Evolutionary conservation across 2,329 filamentous ascomycete species (phyloP).

Genomic region (Xylaria sp.): DNA sequence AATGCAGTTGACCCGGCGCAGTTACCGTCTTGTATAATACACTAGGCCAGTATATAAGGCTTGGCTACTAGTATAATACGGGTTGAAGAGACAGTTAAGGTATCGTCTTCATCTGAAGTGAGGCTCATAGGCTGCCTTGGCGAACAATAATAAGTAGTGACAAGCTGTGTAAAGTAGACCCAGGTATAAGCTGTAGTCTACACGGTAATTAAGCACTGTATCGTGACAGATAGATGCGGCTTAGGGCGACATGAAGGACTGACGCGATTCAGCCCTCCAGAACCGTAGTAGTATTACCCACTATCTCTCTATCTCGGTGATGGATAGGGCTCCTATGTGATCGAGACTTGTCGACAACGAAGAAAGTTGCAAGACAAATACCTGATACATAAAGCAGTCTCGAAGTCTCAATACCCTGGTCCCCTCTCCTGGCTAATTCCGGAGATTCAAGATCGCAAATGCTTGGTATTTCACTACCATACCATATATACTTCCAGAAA

Average conservation of each 20-base stretch:
- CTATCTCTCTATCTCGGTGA: background rate
- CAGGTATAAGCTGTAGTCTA: background rate
- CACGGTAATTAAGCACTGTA: background rate
- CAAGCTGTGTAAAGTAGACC: background rate
- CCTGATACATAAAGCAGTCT: background rate
- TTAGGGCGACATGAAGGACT: background rate
- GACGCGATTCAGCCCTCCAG: background rate
- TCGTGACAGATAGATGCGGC: background rate
- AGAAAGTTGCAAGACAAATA: background rate
- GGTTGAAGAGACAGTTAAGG: background rate
- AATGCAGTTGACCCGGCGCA: slow-evolving; percentile 20
- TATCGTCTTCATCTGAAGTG: slow-evolving; percentile 4
- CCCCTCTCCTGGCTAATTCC: background rate
- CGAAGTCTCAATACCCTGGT: background rate
- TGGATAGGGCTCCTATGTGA: background rate
- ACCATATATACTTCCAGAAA: slow-evolving; percentile 13
- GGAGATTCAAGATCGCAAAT: slow-evolving; percentile 26
- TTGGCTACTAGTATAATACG: background rate
- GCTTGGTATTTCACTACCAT: slow-evolving; percentile 24
- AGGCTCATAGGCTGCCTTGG: slow-evolving; percentile 5
- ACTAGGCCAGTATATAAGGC: background rate
- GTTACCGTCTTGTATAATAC: background rate
- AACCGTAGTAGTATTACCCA: background rate
- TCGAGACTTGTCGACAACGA: background rate
- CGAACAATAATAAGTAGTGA: slow-evolving; percentile 3